Evolutionary conservation across 2,329 filamentous ascomycete species (phyloP), one percentile per base, ranked within the genome.

Genomic region (Claviceps digitariae): DNA sequence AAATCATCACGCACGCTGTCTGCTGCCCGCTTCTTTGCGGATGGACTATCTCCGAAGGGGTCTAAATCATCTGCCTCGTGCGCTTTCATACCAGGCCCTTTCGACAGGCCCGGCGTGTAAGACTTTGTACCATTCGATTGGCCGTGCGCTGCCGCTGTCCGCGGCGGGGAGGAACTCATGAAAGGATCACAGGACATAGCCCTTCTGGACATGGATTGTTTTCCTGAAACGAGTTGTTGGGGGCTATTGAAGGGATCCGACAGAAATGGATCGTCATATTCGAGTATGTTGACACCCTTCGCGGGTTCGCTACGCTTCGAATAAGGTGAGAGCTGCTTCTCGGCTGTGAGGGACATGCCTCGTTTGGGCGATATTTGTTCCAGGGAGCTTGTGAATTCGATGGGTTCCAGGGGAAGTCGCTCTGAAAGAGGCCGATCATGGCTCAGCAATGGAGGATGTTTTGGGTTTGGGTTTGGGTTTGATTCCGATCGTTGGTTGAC

Each of bases 301-400:
- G 7, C 20, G 8, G 3, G 6, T 12, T 23, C 31, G 13, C 29
- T 36, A 10, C 27, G 13, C n/a, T 38, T 29, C 9, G 13, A 29
- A 21, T n/a, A 27, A 9, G n/a, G 31, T 15, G 40, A 20, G 12
- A 10, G 25, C 31, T 29, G 20, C 44, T 44, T 25, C 27, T 46
- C 13, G 20, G 15, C n/a, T 12, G 41, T n/a, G 25, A 8, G n/a
- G 12, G n/a, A 29, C 9, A 21, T 38, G 25, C 13, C 25, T 29
- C 23, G 38, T 29, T 12, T 50, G 49, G 4, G 56, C 38, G 56
- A 45, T 1, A 50, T 46, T 2, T 23, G 41, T 31, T 61, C 60
- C 6, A 67, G 62, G 0, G 70, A 69, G 53, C 69, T 72, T 0
- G 68, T 68, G 2, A 67, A 61, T 25, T 71, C 68, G 8, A 72